Conservation (phyloP, 176 grass and related monocot genomes). For the Bromus sterilis region DNA sequence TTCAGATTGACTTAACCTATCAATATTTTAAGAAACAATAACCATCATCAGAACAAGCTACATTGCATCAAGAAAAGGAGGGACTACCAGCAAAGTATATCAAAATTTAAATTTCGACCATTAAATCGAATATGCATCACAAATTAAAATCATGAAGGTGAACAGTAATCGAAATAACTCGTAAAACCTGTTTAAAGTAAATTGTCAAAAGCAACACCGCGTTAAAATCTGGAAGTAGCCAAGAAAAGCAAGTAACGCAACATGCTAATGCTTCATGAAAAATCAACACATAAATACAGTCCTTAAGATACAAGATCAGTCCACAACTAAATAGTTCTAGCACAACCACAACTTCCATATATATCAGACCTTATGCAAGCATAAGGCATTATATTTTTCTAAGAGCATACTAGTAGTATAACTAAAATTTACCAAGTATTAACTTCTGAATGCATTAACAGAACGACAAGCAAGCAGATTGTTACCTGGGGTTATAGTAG, state of each 20-base stretch:
- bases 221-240: background rate
- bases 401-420: background rate
- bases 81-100: background rate
- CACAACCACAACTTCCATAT: background rate
- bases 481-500: constrained; percentile 86
- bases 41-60: background rate
- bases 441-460: background rate
- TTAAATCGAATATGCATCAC: background rate
- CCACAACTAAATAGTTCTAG: background rate
- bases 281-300: background rate
- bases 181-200: background rate
- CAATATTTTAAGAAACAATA: constrained; percentile 1
- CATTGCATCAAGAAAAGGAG: background rate
- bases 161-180: background rate
- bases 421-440: background rate
- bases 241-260: background rate
- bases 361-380: background rate
- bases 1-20: constrained; percentile 65
- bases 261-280: background rate
- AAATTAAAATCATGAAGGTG: background rate
- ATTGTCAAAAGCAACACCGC: background rate
- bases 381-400: background rate
- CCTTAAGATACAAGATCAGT: background rate
- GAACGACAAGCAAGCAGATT: background rate
- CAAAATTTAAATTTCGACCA: background rate